Percentiles rank a stretch among this genome's conserved stretches.
These are phyloP conservation scores for Penicillium taxi DNA, from an alignment of 495 filamentous ascomycete species.

Conservation along the genomic window DNA sequence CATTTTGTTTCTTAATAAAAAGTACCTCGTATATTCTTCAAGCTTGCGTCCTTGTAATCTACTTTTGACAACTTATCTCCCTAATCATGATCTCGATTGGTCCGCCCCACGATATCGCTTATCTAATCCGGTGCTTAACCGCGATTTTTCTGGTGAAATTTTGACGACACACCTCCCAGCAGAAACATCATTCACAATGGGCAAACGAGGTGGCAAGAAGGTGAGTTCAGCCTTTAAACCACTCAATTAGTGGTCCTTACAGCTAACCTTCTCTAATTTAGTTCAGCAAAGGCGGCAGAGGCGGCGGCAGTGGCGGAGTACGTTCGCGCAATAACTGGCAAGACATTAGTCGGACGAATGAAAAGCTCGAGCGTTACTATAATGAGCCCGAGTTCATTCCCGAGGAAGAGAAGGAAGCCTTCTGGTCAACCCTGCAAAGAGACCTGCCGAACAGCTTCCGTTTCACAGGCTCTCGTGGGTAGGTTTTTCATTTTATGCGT, in stretches of 20 bases:
- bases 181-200: constrained; percentile 24
- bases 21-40: constrained; percentile 5
- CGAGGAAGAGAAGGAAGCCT: constrained; percentile 63
- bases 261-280: too few species aligned
- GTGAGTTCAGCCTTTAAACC: constrained; percentile 7
- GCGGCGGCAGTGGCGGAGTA: constrained; percentile 23
- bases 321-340: constrained; percentile 34
- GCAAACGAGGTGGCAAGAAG: constrained; percentile 34
- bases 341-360: constrained; percentile 62
- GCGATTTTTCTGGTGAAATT: constrained; percentile 13
- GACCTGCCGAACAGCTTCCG: constrained; percentile 94
- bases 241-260: background rate
- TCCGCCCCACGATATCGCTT: constrained; percentile 6
- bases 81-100: too few species aligned
- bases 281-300: constrained; percentile 25
- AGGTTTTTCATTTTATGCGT: constrained; percentile 19
- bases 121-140: constrained; percentile 6
- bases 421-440: constrained; percentile 71
- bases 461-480: constrained; percentile 88
- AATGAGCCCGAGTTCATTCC: constrained; percentile 62
- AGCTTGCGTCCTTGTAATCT: background rate
- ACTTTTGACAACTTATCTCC: too few species aligned
- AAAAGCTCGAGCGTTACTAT: constrained; percentile 75
- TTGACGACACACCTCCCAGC: constrained; percentile 8
- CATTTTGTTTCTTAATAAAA: constrained; percentile 4